A percentile compares a stretch with the other conserved stretches of the same genome.
These are phyloP conservation scores for Vaccinium corymbosum DNA, from an alignment of 148 eudicot species.

Conservation along the genomic window DNA sequence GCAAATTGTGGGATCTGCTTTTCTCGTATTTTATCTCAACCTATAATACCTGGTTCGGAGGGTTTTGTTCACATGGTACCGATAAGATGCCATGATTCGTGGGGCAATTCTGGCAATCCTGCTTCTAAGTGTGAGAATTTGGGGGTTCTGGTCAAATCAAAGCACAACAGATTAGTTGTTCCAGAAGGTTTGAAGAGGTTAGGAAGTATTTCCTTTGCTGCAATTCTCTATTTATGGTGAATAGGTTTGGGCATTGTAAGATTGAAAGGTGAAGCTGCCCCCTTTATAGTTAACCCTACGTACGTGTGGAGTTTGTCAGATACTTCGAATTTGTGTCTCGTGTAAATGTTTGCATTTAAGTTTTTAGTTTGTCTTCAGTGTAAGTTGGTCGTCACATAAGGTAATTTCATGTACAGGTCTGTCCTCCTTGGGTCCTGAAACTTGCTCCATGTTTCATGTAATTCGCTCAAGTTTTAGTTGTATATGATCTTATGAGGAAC, in stretches of 20 bases:
- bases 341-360: slow-evolving; percentile 1
- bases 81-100: background rate
- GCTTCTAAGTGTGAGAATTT: background rate
- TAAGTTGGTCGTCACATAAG: background rate
- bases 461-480: background rate
- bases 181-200: background rate
- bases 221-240: background rate
- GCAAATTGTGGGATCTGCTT: background rate
- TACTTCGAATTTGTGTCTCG: background rate
- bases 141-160: background rate
- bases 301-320: background rate
- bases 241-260: background rate
- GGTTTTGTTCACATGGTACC: background rate
- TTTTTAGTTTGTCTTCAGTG: background rate
- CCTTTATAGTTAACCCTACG: background rate
- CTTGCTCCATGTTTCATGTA: background rate
- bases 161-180: background rate
- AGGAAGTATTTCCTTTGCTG: background rate
- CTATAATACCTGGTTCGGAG: background rate
- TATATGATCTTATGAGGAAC: background rate
- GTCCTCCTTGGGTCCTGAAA: background rate
- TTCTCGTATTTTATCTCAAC: background rate
- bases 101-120: background rate
- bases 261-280: background rate
- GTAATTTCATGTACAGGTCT: background rate